Percentiles rank a stretch among this genome's conserved stretches.
Evolutionary conservation across 129 eudicot genomes (phyloP).

Genomic region (Solidago caesia): DNA sequence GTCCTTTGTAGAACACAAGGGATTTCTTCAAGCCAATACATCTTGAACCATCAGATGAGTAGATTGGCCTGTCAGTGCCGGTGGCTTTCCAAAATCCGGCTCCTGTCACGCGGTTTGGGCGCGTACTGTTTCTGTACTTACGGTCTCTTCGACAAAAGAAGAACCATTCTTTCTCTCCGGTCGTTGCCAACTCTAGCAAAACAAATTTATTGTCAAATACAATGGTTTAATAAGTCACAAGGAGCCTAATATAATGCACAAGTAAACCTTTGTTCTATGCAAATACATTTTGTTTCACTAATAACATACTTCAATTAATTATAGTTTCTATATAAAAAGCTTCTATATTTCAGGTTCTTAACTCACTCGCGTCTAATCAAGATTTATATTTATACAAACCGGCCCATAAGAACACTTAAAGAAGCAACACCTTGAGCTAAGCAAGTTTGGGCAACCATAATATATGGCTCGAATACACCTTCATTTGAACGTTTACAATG

Average conservation of each 20-base stretch:
- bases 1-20: constrained; percentile 35
- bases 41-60: constrained; percentile 18
- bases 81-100: constrained; percentile 46
- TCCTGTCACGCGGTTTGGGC: constrained; percentile 40
- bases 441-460: no score
- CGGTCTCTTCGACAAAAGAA: constrained; percentile 40
- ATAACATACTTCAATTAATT: background rate
- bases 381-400: no score
- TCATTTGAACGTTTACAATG: no score
- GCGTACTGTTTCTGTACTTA: constrained; percentile 36
- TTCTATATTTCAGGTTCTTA: background rate
- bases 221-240: background rate
- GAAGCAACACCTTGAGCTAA: no score
- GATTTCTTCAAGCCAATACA: constrained; percentile 40
- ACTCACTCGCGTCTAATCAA: no score
- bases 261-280: background rate
- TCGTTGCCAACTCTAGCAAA: constrained; percentile 16
- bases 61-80: constrained; percentile 32
- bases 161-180: constrained; percentile 40
- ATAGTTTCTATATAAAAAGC: background rate
- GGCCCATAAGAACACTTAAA: no score
- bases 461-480: no score
- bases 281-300: background rate
- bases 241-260: background rate
- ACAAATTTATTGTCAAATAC: background rate